Percentiles rank a stretch among this genome's conserved stretches.
These are phyloP conservation scores for Xylaria sp. DNA, from an alignment of 2,329 filamentous ascomycete genomes.

Conservation along the genomic window DNA sequence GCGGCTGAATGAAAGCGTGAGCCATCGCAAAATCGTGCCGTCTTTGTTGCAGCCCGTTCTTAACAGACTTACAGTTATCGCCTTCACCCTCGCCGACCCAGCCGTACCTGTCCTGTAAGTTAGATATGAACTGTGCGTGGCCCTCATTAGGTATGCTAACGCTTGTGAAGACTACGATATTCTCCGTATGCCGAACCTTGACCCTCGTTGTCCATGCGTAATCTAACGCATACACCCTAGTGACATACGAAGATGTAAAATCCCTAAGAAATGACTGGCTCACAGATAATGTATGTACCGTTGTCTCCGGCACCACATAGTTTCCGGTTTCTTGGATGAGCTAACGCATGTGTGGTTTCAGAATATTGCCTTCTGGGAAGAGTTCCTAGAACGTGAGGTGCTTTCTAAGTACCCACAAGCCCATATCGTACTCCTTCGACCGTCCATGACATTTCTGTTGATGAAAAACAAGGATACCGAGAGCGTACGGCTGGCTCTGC, in stretches of 20 bases:
- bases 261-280: constrained; percentile 93
- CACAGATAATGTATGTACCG: constrained; percentile 83
- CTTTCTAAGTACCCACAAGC: constrained; percentile 82
- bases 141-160: constrained; percentile 29
- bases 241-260: constrained; percentile 90
- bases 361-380: constrained; percentile 98
- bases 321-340: constrained; percentile 4
- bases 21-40: constrained; percentile 37
- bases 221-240: constrained; percentile 56
- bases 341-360: constrained; percentile 53
- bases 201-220: neutral
- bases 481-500: constrained; percentile 73
- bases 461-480: constrained; percentile 74
- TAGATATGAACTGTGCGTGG: constrained; percentile 8
- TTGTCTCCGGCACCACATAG: constrained; percentile 20
- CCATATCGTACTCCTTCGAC: constrained; percentile 88
- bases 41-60: constrained; percentile 39
- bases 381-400: constrained; percentile 91
- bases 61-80: constrained; percentile 47
- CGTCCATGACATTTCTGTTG: constrained; percentile 91
- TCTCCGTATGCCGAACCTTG: constrained; percentile 47
- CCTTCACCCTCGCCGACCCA: constrained; percentile 52
- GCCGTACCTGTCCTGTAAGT: constrained; percentile 60
- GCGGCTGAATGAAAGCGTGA: constrained; percentile 50
- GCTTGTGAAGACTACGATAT: constrained; percentile 51